Evolutionary conservation across 139 green algal species (phyloP), one percentile per base, ranked within the genome.

Genomic region (Chlorella ohadii): DNA sequence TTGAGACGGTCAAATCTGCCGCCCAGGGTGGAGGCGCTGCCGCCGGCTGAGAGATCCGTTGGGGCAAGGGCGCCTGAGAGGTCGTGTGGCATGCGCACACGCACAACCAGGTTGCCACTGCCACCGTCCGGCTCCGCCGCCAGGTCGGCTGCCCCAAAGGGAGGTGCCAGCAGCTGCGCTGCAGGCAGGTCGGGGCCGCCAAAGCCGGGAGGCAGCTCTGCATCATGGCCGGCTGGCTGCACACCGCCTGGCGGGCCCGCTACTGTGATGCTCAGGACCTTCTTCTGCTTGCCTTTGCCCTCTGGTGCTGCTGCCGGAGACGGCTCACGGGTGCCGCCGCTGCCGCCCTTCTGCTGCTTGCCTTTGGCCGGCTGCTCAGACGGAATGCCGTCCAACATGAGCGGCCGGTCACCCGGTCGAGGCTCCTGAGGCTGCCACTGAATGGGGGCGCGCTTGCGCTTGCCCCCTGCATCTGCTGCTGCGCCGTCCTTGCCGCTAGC

Each of bases 361-460:
- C 7, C 27, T 23, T 38, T 63, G 28, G 71, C 39, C 11, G 39
- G 9, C 41, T 39, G 27, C 12, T 77, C 27, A 11, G 70, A 9
- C 27, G 70, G 23, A 39, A 25, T 73, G 67, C 39, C 56, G 41
- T 82, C 76, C 6, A 65, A 16, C 5, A 4, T 72, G 57, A 86
- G 72, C 3, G 81, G 68, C 27, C 17, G 9, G 20, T 86, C 81
- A 1, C 71, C 72, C 0, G 70, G 67, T 39, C 66, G n/a, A 7
- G 33, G 15, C 28, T 34, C 16, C 39, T 86, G 81, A 2, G 81
- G 72, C 72, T 86, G 39, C 81, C 81, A 86, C 39, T 65, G 44
- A 5, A 86, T 86, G 39, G 81, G 25, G 0, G 39, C 41, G 1
- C 78, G 78, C 78, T 84, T 84, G 41, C 78, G 63, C 39, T 75